phyloP scores from a whole-genome alignment of 176 grass and related monocot species.

The Ensete glaucum region DNA sequence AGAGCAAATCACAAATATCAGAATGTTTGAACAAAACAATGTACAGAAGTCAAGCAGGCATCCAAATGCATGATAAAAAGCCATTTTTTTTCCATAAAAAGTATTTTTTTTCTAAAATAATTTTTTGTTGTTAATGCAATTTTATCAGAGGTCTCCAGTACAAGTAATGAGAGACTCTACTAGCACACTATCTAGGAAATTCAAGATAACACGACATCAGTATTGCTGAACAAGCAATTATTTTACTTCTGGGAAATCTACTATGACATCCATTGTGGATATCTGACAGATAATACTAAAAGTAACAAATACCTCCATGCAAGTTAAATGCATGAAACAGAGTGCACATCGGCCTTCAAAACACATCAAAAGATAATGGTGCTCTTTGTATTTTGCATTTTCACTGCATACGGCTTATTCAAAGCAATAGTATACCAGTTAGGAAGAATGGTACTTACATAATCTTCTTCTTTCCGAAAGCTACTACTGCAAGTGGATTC shows the following conservation, averaged over 20 bases:
- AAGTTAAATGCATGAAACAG: not conserved
- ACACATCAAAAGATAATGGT: not conserved
- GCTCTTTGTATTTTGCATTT: not conserved
- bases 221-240: not conserved
- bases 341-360: not conserved
- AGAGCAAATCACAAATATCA: not conserved
- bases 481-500: not conserved
- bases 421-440: not conserved
- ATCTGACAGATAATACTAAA: not conserved
- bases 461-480: slow-evolving; percentile 14
- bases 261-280: not conserved
- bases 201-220: not conserved
- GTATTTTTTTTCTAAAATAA: too few relatives aligned
- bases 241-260: not conserved
- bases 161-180: not conserved
- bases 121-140: too few relatives aligned
- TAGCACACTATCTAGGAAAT: not conserved
- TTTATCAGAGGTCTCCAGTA: not conserved
- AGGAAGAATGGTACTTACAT: not conserved
- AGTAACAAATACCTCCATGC: not conserved
- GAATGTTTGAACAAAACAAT: not conserved
- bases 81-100: not conserved
- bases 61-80: not conserved
- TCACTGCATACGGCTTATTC: not conserved
- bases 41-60: not conserved